Evolutionary conservation across 768 basidiomycete species (phyloP).

Genomic region (Coprinellus micaceus): DNA sequence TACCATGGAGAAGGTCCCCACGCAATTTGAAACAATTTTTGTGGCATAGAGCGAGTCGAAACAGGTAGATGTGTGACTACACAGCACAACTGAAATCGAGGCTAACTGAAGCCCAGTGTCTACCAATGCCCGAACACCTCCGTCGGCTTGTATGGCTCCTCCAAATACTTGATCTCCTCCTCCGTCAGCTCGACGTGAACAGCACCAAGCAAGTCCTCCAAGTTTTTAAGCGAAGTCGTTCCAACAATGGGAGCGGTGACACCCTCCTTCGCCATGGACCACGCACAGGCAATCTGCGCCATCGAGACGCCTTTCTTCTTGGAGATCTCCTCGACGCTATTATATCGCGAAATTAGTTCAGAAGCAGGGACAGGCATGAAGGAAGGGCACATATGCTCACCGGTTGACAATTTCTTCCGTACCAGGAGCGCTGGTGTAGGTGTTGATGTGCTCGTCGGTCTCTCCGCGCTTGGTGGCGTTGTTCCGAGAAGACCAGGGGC

Average conservation of each 20-base stretch:
- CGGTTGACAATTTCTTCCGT: conserved; percentile 36
- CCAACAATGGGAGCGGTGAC: conserved; percentile 59
- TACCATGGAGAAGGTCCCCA: too few relatives aligned
- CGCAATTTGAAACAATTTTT: too few relatives aligned
- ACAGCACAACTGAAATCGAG: too few relatives aligned
- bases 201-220: conserved; percentile 47
- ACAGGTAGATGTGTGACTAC: too few relatives aligned
- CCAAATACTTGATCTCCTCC: conserved; percentile 25
- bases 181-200: conserved; percentile 22
- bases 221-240: conserved; percentile 43
- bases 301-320: conserved; percentile 49
- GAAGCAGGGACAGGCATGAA: too few relatives aligned
- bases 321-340: conserved; percentile 51
- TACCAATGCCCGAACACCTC: conserved; percentile 3
- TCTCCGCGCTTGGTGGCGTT: conserved; percentile 37
- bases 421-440: conserved; percentile 21
- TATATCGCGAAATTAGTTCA: neutral
- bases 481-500: conserved; percentile 28
- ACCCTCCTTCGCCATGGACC: conserved; percentile 42
- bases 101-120: too few relatives aligned
- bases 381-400: conserved; percentile 17
- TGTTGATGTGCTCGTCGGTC: conserved; percentile 27
- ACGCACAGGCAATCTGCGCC: conserved; percentile 53
- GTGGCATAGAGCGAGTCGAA: too few relatives aligned
- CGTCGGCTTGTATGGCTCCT: conserved; percentile 22